A percentile compares a stretch with the other conserved stretches of the same genome.
phyloP scores from a whole-genome alignment of 2,329 filamentous ascomycete genomes.

The Arachnomyces sp. region DNA sequence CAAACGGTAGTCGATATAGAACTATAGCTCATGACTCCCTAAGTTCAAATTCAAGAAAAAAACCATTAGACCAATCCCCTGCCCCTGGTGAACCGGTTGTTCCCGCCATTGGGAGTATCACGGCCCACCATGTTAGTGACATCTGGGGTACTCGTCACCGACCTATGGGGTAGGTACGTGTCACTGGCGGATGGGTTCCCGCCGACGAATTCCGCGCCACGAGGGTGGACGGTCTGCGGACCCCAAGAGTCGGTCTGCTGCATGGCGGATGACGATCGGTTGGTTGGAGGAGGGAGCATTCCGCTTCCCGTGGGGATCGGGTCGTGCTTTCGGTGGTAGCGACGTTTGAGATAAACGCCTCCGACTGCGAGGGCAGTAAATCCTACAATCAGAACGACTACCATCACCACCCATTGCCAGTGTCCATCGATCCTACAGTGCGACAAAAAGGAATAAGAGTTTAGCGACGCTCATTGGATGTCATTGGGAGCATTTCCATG shows the following conservation, averaged over 20 bases:
- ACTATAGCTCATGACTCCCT: too few species aligned
- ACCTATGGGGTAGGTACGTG: not conserved
- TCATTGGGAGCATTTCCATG: too few species aligned
- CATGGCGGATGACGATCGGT: too few species aligned
- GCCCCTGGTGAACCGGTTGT: too few species aligned
- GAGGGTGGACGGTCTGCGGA: not conserved
- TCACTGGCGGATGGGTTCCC: not conserved
- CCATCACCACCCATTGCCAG: conserved; percentile 75
- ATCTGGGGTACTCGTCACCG: too few species aligned
- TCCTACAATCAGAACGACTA: conserved; percentile 64
- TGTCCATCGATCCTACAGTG: conserved; percentile 57
- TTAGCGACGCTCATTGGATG: too few species aligned
- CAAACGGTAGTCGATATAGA: too few species aligned
- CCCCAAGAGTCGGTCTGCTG: not conserved
- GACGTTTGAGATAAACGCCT: conserved; percentile 64
- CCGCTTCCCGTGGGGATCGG: not conserved
- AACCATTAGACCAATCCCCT: too few species aligned
- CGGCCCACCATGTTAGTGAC: too few species aligned
- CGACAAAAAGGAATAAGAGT: not conserved
- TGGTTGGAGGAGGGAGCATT: too few species aligned
- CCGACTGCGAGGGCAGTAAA: conserved; percentile 61
- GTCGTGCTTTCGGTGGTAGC: conserved; percentile 57
- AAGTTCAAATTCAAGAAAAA: too few species aligned
- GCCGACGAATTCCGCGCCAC: not conserved
- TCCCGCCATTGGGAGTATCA: too few species aligned